Conservation (phyloP, 306 rosid species). For the Ochetophila trinervis region DNA sequence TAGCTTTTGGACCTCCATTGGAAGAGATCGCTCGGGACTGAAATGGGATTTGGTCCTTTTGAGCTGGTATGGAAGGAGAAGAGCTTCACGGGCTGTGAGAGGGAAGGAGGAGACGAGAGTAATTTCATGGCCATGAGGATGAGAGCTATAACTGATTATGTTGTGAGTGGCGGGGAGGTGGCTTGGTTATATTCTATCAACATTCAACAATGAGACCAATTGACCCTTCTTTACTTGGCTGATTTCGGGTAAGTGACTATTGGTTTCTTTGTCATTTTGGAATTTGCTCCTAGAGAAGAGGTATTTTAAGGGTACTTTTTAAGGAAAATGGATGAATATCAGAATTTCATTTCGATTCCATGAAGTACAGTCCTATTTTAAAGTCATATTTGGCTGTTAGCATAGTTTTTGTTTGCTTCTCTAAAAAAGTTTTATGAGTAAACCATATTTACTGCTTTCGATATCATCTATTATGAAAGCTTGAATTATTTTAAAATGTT, state of each 20-base stretch:
- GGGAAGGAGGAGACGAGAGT: conserved; percentile 31
- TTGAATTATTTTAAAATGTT: too few relatives aligned
- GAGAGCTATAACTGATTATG: conserved; percentile 15
- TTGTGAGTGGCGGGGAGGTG: conserved; percentile 37
- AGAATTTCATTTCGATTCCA: too few relatives aligned
- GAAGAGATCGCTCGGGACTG: conserved; percentile 36
- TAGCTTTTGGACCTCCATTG: conserved; percentile 40
- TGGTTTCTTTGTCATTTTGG: conserved; percentile 10
- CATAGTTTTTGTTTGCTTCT: too few relatives aligned
- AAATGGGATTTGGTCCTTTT: conserved; percentile 31
- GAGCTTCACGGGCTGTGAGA: conserved; percentile 32
- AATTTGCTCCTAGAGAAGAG: not conserved
- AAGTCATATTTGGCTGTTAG: too few relatives aligned
- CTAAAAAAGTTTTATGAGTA: too few relatives aligned
- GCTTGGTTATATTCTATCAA: not conserved
- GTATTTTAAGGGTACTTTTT: not conserved
- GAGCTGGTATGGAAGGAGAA: conserved; percentile 29
- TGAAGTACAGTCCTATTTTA: too few relatives aligned
- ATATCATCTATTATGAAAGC: too few relatives aligned
- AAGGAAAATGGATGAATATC: not conserved
- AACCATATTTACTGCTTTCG: too few relatives aligned
- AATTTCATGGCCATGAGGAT: conserved; percentile 40
- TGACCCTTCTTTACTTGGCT: not conserved
- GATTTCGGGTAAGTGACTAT: not conserved
- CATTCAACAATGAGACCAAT: not conserved